Evolutionary conservation across 768 basidiomycete species (phyloP).

Genomic region (Boletellus sp.): DNA sequence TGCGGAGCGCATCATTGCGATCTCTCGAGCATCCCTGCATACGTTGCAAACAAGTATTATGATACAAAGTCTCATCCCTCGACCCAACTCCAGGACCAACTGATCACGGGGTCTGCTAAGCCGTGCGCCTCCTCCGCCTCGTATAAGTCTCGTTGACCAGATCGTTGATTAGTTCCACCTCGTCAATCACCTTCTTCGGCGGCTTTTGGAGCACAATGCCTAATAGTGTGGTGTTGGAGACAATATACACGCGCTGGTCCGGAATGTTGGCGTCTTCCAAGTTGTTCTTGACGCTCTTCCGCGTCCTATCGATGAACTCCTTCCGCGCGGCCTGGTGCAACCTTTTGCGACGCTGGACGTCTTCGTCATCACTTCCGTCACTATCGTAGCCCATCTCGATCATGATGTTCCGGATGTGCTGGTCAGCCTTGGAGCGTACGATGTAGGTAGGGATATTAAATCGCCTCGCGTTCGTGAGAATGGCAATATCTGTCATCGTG

Average conservation of each 20-base stretch:
- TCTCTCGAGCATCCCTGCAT: too few species aligned
- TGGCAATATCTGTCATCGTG: slow-evolving; percentile 20
- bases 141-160: slow-evolving; percentile 8
- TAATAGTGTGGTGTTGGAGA: slow-evolving; percentile 20
- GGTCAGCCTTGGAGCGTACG: slow-evolving; percentile 21
- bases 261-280: slow-evolving; percentile 23
- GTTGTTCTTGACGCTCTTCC: slow-evolving; percentile 15
- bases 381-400: slow-evolving; percentile 16
- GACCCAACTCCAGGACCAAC: too few species aligned
- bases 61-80: too few species aligned
- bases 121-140: slow-evolving; percentile 1
- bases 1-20: not conserved
- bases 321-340: slow-evolving; percentile 10
- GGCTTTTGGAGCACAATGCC: slow-evolving; percentile 14
- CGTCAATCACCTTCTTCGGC: slow-evolving; percentile 21
- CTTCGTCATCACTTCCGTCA: slow-evolving; percentile 14
- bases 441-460: slow-evolving; percentile 22
- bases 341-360: slow-evolving; percentile 7
- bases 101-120: too few species aligned
- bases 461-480: slow-evolving; percentile 13
- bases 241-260: slow-evolving; percentile 26
- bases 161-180: slow-evolving; percentile 21
- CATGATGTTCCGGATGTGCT: slow-evolving; percentile 21
- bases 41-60: too few species aligned
- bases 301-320: slow-evolving; percentile 15